Base-by-base conservation (phyloP, 148 eudicot species). In the Cornus kousa region DNA sequence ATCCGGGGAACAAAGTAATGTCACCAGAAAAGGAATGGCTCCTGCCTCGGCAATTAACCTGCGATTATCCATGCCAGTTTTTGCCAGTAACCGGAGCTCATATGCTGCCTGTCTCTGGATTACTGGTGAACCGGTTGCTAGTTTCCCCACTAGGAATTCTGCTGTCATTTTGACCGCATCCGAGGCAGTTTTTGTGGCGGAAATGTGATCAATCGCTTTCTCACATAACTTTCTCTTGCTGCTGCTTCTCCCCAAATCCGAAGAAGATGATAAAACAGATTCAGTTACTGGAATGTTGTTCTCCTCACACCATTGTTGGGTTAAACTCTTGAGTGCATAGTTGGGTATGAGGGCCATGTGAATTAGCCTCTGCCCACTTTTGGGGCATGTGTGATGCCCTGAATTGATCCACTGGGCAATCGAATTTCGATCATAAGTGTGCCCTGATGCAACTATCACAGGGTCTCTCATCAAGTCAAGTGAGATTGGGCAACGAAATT, bases 311-410 rank as follows among this genome's bases (percentile, higher is more conserved):
- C 91, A 91, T 55, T 91, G 95, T 40, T 85, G 84, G 71, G 88
- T 85, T 37, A 91, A 78, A 62, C 90, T 87, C 75, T 82, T 85
- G 78, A 91, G 74, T 32, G 85, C 87, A 66, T 89, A 88, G 71
- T 91, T 91, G 40, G 93, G 93, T 64, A 88, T 87, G 35, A 91
- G 83, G n/a, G 90, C 92, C 87, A 85, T 86, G 79, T 88, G 91
- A 70, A 83, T 82, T 69, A 91, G 88, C 76, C 80, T 84, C 67
- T 87, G 87, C 76, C 91, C 91, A 20, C 86, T 89, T 53, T 88
- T 88, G 2, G 91, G 95, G 72, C 95, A 91, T n/a, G 87, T 89
- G 48, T 81, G 86, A 40, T 90, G 90, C 43, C 95, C 93, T 7
- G 91, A 80, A 46, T 88, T 82, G 23, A 89, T 87, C 95, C 95